These are phyloP conservation scores for Quercus ilex DNA, from an alignment of 306 rosid species.

Conservation along the genomic window DNA sequence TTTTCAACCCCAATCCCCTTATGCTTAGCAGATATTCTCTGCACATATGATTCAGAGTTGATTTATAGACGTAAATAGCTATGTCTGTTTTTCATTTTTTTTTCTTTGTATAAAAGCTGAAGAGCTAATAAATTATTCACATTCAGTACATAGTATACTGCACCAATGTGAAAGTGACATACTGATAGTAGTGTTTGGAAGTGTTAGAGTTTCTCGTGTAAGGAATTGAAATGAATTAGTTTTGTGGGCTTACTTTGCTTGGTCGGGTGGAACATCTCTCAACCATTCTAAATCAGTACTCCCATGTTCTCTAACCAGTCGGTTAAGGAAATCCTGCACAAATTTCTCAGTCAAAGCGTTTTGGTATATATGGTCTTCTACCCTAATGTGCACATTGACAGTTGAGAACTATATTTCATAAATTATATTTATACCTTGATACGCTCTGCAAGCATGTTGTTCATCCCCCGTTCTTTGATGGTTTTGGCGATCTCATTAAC, in stretches of 20 bases:
- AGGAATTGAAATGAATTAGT: constrained; percentile 21
- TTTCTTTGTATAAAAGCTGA: not conserved
- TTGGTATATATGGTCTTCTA: constrained; percentile 12
- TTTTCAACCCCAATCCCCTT: constrained; percentile 91
- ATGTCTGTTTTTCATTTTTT: not conserved
- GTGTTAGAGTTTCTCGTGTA: constrained; percentile 14
- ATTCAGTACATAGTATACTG: constrained; percentile 7
- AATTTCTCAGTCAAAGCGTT: constrained; percentile 30
- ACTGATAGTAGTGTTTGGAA: constrained; percentile 8
- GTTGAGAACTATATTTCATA: constrained; percentile 9
- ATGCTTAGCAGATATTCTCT: constrained; percentile 95
- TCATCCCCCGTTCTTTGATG: constrained; percentile 94
- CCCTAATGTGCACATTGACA: constrained; percentile 10
- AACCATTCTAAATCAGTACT: constrained; percentile 90
- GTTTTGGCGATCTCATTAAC: constrained; percentile 70
- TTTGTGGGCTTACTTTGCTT: constrained; percentile 73
- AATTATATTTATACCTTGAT: constrained; percentile 55
- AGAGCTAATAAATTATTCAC: not conserved
- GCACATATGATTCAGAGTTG: constrained; percentile 23
- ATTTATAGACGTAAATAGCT: constrained; percentile 14
- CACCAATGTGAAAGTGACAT: constrained; percentile 9
- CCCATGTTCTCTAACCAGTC: constrained; percentile 82
- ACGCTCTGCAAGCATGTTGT: constrained; percentile 84
- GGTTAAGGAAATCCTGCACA: constrained; percentile 81
- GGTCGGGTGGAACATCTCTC: constrained; percentile 95